Evolutionary conservation across 257 asterid species (phyloP).

Genomic region (Solanum ossicruentum): DNA sequence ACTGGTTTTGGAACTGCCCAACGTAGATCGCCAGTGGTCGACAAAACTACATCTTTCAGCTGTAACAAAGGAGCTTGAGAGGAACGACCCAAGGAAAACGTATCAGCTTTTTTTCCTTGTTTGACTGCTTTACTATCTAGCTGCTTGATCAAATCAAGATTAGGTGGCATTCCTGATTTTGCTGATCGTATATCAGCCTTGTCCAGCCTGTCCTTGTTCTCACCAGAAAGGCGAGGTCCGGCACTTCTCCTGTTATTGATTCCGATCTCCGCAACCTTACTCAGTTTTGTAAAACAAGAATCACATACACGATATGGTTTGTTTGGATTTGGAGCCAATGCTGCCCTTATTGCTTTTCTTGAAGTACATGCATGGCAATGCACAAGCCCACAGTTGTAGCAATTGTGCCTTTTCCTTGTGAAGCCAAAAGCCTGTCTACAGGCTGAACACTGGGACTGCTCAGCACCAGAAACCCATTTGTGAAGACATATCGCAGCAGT

Average conservation of each 20-base stretch:
- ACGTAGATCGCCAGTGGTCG: constrained; percentile 38
- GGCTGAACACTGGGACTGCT: constrained; percentile 89
- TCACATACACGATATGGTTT: constrained; percentile 95
- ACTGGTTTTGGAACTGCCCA: constrained; percentile 57
- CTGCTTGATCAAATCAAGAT: constrained; percentile 70
- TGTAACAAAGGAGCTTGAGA: constrained; percentile 62
- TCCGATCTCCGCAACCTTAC: constrained; percentile 68
- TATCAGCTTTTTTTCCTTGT: constrained; percentile 73
- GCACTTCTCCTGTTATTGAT: constrained; percentile 48
- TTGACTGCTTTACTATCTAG: constrained; percentile 76
- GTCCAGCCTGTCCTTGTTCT: constrained; percentile 74
- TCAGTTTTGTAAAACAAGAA: constrained; percentile 66
- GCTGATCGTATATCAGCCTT: constrained; percentile 67
- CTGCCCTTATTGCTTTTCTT: constrained; percentile 67
- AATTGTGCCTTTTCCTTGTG: constrained; percentile 86
- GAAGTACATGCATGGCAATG: constrained; percentile 95
- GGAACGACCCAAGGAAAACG: constrained; percentile 59
- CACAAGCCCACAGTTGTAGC: constrained; percentile 93
- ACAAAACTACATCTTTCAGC: constrained; percentile 53
- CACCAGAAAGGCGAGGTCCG: constrained; percentile 73
- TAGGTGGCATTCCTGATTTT: constrained; percentile 47
- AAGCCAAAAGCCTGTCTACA: constrained; percentile 93
- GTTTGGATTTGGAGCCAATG: constrained; percentile 87
- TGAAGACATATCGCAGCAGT: constrained; percentile 76
- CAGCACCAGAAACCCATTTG: constrained; percentile 87